Evolutionary conservation across 164 flowering plant genomes (phyloP).

Genomic region (Sextonia rubra): DNA sequence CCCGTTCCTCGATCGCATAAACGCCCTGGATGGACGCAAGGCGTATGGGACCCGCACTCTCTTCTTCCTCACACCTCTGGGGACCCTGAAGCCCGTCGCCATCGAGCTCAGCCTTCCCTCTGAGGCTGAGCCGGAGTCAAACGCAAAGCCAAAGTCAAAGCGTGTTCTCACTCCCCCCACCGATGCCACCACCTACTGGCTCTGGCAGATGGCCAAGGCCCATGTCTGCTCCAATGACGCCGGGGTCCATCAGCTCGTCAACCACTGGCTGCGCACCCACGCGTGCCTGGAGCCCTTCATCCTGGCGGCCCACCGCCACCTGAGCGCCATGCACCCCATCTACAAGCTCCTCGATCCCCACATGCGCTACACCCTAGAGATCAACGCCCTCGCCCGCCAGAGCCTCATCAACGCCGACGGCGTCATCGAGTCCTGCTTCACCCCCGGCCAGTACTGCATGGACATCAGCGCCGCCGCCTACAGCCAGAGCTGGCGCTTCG

Average conservation of each 20-base stretch:
- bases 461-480: constrained; percentile 85
- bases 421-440: constrained; percentile 86
- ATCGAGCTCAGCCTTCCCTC: constrained; percentile 86
- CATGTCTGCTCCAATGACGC: constrained; percentile 95
- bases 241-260: constrained; percentile 83
- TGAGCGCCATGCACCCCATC: constrained; percentile 95
- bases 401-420: constrained; percentile 70
- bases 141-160: too few relatives aligned
- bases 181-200: constrained; percentile 70
- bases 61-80: constrained; percentile 51
- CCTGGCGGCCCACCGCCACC: constrained; percentile 78
- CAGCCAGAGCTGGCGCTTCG: constrained; percentile 70
- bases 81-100: constrained; percentile 84
- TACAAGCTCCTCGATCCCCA: constrained; percentile 94
- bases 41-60: constrained; percentile 86
- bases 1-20: constrained; percentile 76
- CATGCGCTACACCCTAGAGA: constrained; percentile 89
- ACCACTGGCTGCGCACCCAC: constrained; percentile 92
- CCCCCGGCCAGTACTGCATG: constrained; percentile 81
- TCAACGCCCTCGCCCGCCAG: constrained; percentile 85
- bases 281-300: constrained; percentile 86
- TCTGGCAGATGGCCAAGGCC: constrained; percentile 89
- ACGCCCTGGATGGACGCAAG: constrained; percentile 75
- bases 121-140: too few relatives aligned
- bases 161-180: constrained; percentile 68